Percentiles rank a stretch among this genome's conserved stretches.
Evolutionary conservation across 2,329 filamentous ascomycete genomes (phyloP).

Genomic region (Byssoonygena ceratinophila): DNA sequence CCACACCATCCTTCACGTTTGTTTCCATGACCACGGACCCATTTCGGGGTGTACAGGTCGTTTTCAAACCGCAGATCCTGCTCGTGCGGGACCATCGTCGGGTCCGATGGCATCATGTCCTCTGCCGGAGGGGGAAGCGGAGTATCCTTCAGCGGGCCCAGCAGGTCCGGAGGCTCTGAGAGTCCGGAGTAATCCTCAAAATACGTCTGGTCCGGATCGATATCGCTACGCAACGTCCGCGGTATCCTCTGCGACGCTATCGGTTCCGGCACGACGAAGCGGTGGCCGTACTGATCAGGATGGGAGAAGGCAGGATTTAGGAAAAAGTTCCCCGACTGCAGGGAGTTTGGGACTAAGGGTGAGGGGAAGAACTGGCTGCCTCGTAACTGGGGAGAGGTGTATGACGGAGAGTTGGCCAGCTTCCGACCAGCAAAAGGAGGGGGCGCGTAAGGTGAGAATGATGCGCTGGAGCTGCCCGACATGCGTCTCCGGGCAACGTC

Average conservation of each 20-base stretch:
- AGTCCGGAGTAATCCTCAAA: slow-evolving; percentile 57
- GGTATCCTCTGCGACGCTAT: slow-evolving; percentile 4
- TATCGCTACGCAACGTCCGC: slow-evolving; percentile 61
- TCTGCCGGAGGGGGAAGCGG: slow-evolving; percentile 63
- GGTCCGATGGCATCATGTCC: slow-evolving; percentile 70
- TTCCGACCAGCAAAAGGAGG: not conserved
- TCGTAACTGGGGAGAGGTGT: not conserved
- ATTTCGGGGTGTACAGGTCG: slow-evolving; percentile 71
- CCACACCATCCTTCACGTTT: slow-evolving; percentile 86
- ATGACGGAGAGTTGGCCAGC: not conserved
- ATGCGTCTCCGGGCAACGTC: slow-evolving; percentile 3
- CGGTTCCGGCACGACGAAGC: not conserved
- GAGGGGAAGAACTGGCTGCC: not conserved
- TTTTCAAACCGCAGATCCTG: slow-evolving; percentile 69
- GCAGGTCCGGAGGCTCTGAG: slow-evolving; percentile 65
- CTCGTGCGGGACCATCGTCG: slow-evolving; percentile 64
- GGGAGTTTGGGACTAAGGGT: not conserved
- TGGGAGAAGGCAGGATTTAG: not conserved
- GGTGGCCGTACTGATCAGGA: not conserved
- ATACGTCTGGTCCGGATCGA: slow-evolving; percentile 51
- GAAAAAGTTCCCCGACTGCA: not conserved
- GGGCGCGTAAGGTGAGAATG: not conserved
- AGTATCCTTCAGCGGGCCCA: slow-evolving; percentile 63
- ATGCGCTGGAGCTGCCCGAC: slow-evolving; percentile 1
- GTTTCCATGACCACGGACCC: slow-evolving; percentile 76